phyloP scores from a whole-genome alignment of 371 early-diverging fungal species.

The Globomyces sp. region DNA sequence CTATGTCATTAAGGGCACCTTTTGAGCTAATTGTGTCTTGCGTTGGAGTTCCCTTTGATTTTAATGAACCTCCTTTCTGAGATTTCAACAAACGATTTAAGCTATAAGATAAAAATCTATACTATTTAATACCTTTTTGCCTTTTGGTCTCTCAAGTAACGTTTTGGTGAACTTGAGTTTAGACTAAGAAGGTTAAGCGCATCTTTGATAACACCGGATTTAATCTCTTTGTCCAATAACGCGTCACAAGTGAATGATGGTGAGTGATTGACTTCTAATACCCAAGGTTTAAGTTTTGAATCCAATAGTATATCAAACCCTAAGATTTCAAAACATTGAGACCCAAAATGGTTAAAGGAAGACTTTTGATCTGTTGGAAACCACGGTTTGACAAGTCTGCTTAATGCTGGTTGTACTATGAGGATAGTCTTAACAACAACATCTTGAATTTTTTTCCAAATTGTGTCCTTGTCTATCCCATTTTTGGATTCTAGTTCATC shows the following conservation, averaged over 20 bases:
- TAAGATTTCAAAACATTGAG: constrained; percentile 54
- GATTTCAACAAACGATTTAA: neutral
- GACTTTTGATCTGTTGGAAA: constrained; percentile 25
- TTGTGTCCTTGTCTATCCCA: constrained; percentile 20
- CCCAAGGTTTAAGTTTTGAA: constrained; percentile 48
- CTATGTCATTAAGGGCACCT: too few species aligned
- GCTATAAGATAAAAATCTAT: neutral
- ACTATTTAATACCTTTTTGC: constrained; percentile 19
- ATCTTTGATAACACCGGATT: constrained; percentile 43
- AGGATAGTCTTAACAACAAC: constrained; percentile 51
- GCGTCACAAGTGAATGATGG: constrained; percentile 55
- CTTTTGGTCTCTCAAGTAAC: constrained; percentile 34
- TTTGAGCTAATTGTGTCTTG: neutral
- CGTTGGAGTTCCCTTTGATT: neutral
- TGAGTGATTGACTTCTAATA: constrained; percentile 59
- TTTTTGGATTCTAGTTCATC: constrained; percentile 23
- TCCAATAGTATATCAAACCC: constrained; percentile 59
- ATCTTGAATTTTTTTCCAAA: constrained; percentile 47
- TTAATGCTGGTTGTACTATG: constrained; percentile 46
- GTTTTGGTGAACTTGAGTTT: constrained; percentile 18
- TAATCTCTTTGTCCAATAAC: constrained; percentile 45
- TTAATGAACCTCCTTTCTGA: neutral
- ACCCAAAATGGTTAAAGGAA: constrained; percentile 11
- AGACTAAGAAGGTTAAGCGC: constrained; percentile 44
- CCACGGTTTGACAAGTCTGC: constrained; percentile 37